Percentiles rank a stretch among this genome's conserved stretches.
Evolutionary conservation across 2,329 filamentous ascomycete species (phyloP).

Genomic region (Drechmeria coniospora): DNA sequence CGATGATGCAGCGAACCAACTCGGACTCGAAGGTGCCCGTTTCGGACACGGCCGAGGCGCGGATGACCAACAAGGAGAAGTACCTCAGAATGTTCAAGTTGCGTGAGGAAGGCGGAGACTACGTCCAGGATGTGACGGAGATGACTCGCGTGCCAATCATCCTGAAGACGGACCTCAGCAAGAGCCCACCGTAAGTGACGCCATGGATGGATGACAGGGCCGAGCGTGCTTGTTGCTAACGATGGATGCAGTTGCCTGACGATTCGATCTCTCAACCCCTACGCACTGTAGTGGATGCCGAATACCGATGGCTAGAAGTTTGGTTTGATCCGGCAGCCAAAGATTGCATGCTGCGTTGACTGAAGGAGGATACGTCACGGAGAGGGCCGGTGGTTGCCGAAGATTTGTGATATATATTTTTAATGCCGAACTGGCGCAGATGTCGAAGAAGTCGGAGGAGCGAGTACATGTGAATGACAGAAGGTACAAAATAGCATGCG

Average conservation of each 20-base stretch:
- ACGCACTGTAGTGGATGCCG: constrained; percentile 36
- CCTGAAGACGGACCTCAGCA: constrained; percentile 91
- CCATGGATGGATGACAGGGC: not conserved
- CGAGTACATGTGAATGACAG: not conserved
- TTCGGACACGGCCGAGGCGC: constrained; percentile 58
- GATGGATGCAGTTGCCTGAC: constrained; percentile 49
- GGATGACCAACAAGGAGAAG: constrained; percentile 87
- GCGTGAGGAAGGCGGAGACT: constrained; percentile 82
- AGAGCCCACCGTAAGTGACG: constrained; percentile 94
- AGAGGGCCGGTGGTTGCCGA: not conserved
- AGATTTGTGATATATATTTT: constrained; percentile 8
- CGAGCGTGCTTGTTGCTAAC: constrained; percentile 13
- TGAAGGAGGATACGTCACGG: not conserved
- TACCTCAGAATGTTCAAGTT: constrained; percentile 82
- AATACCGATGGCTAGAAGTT: no score
- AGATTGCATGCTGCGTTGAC: constrained; percentile 1
- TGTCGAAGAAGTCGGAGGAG: constrained; percentile 1
- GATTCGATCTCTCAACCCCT: constrained; percentile 72
- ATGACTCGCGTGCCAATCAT: constrained; percentile 98
- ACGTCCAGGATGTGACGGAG: constrained; percentile 96
- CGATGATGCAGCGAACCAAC: constrained; percentile 69
- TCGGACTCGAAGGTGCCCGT: constrained; percentile 86
- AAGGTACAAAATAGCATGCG: constrained; percentile 3
- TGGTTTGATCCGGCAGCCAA: no score
- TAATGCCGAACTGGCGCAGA: constrained; percentile 5